phyloP scores from a whole-genome alignment of 2,329 filamentous ascomycete genomes.

The Waltergamsia citrina region DNA sequence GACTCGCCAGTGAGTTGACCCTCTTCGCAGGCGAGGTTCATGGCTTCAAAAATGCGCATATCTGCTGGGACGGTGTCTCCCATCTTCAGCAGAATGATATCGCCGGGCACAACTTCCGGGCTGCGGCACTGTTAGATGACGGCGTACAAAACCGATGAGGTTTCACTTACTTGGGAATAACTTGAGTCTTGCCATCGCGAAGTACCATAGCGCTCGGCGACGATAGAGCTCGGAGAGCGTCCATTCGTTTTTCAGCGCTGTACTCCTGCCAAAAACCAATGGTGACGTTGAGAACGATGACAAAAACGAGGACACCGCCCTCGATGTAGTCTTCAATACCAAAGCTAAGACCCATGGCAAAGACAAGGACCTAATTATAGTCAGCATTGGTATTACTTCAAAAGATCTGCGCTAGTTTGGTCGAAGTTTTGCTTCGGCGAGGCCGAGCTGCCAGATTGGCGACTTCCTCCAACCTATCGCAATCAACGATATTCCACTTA shows the following conservation, averaged over 20 bases:
- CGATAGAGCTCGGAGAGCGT: constrained; percentile 50
- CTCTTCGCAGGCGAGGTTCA: constrained; percentile 76
- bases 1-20: constrained; percentile 71
- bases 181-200: constrained; percentile 46
- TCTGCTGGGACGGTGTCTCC: constrained; percentile 71
- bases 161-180: constrained; percentile 44
- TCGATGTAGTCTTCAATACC: constrained; percentile 59
- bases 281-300: constrained; percentile 60
- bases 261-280: constrained; percentile 60
- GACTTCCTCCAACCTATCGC: no score
- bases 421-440: no score
- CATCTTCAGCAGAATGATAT: constrained; percentile 57
- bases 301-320: constrained; percentile 55
- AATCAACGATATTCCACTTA: no score
- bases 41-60: constrained; percentile 58
- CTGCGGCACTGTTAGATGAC: constrained; percentile 18
- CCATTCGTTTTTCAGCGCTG: constrained; percentile 57
- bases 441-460: no score
- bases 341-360: constrained; percentile 66
- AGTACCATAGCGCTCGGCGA: constrained; percentile 54
- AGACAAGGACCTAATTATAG: constrained; percentile 54
- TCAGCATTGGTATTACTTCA: not conserved
- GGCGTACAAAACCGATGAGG: not conserved
- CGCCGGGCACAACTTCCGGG: constrained; percentile 60
- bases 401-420: not conserved